These are phyloP conservation scores for Ophiosphaerella narmari DNA, from an alignment of 2,329 filamentous ascomycete species.

Conservation along the genomic window DNA sequence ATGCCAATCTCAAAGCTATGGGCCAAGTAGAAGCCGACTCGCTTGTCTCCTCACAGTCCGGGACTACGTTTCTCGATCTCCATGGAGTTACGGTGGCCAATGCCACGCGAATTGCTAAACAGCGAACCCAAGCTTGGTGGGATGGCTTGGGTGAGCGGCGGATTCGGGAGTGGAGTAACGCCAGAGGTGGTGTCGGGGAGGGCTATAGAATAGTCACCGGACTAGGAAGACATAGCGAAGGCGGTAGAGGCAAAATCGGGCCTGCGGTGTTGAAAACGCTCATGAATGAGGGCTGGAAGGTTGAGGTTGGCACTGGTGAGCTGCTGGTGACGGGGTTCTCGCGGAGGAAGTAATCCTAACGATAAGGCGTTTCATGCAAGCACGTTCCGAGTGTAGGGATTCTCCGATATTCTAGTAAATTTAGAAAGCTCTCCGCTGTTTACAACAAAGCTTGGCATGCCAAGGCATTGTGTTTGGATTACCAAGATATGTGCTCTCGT, in stretches of 20 bases:
- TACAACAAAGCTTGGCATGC: no score
- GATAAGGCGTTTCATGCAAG: no score
- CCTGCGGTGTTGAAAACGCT: conserved; percentile 79
- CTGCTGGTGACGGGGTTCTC: conserved; percentile 69
- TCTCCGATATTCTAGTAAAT: background rate
- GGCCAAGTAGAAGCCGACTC: conserved; percentile 70
- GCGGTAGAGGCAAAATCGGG: conserved; percentile 75
- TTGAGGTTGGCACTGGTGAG: conserved; percentile 72
- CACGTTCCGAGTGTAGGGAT: background rate
- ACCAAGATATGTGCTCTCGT: no score
- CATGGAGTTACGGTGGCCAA: conserved; percentile 83
- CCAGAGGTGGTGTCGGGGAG: conserved; percentile 50
- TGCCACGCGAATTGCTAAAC: conserved; percentile 75
- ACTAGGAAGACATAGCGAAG: conserved; percentile 74
- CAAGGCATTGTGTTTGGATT: no score
- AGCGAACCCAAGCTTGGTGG: conserved; percentile 78
- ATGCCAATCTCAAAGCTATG: conserved; percentile 61
- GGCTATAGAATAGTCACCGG: conserved; percentile 81
- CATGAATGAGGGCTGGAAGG: conserved; percentile 79
- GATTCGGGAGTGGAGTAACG: conserved; percentile 50
- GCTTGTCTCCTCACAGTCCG: conserved; percentile 72
- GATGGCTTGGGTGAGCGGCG: conserved; percentile 68
- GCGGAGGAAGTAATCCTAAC: conserved; percentile 21
- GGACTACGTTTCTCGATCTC: conserved; percentile 70
- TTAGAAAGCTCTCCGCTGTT: background rate